Percentiles rank a stretch among this genome's conserved stretches.
Evolutionary conservation across 2,329 filamentous ascomycete species (phyloP).

Genomic region (Fusarium luffae): DNA sequence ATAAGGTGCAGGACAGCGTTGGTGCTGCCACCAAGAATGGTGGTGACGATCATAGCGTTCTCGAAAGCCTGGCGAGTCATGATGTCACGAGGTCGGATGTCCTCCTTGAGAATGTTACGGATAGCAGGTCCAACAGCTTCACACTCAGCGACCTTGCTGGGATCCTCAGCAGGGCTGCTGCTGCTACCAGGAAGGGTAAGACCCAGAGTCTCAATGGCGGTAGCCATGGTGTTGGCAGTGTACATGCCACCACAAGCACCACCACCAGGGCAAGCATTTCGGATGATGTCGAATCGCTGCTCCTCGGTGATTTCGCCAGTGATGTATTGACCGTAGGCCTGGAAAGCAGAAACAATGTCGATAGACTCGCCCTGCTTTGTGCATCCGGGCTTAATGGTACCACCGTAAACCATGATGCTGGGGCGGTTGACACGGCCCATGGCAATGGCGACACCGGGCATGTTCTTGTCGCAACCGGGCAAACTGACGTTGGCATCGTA

Average conservation of each 20-base stretch:
- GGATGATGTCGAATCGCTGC: slow-evolving; percentile 92
- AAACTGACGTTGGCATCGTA: slow-evolving; percentile 98
- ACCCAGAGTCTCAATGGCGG: slow-evolving; percentile 89
- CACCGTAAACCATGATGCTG: slow-evolving; percentile 97
- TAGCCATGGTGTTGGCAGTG: slow-evolving; percentile 94
- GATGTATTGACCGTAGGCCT: slow-evolving; percentile 96
- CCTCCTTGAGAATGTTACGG: slow-evolving; percentile 77
- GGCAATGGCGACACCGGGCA: slow-evolving; percentile 91
- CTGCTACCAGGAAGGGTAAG: slow-evolving; percentile 87
- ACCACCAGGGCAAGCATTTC: slow-evolving; percentile 76
- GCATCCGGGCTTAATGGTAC: slow-evolving; percentile 92
- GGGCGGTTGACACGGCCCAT: slow-evolving; percentile 96
- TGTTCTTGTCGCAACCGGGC: slow-evolving; percentile 99
- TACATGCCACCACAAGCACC: slow-evolving; percentile 90
- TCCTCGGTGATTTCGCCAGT: slow-evolving; percentile 91
- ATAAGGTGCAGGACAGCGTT: slow-evolving; percentile 88
- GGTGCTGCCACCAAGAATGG: slow-evolving; percentile 84
- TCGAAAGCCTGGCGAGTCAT: slow-evolving; percentile 84
- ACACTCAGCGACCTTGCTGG: slow-evolving; percentile 79
- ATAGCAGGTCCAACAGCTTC: slow-evolving; percentile 77
- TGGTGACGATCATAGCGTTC: slow-evolving; percentile 85
- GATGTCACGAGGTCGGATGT: slow-evolving; percentile 82
- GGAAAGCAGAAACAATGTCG: slow-evolving; percentile 97
- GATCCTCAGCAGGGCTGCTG: slow-evolving; percentile 80
- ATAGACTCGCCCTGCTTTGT: slow-evolving; percentile 79